Evolutionary conservation across 345 rosid genomes (phyloP).

Genomic region (Corchorus capsularis): DNA sequence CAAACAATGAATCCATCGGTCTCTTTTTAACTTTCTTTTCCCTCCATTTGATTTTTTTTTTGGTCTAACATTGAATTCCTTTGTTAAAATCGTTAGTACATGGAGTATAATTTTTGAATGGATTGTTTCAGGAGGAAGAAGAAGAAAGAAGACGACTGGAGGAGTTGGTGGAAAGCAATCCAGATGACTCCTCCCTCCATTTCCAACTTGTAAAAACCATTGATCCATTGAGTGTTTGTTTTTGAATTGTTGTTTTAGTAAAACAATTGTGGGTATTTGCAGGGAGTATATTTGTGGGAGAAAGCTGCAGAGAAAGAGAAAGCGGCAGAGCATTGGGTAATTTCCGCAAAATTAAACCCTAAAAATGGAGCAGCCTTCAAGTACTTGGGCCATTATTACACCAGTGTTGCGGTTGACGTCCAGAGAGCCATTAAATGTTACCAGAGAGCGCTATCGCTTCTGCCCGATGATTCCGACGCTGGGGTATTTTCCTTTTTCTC

Average conservation of each 20-base stretch:
- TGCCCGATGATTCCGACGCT: slow-evolving; percentile 67
- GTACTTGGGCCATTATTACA: slow-evolving; percentile 81
- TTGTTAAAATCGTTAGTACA: background rate
- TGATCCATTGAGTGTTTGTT: background rate
- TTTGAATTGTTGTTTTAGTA: background rate
- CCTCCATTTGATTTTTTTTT: background rate
- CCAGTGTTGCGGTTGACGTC: slow-evolving; percentile 41
- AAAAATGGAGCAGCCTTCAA: slow-evolving; percentile 63
- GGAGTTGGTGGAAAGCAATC: slow-evolving; percentile 61
- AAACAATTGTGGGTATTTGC: slow-evolving; percentile 18
- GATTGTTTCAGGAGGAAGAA: slow-evolving; percentile 26
- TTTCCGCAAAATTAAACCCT: slow-evolving; percentile 71
- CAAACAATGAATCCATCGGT: slow-evolving; percentile 2
- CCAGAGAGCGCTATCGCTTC: slow-evolving; percentile 72
- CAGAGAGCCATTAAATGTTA: slow-evolving; percentile 90
- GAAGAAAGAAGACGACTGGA: slow-evolving; percentile 38
- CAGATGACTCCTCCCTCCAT: slow-evolving; percentile 66
- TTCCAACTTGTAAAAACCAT: slow-evolving; percentile 53
- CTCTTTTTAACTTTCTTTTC: background rate
- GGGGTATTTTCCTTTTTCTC: slow-evolving; percentile 38
- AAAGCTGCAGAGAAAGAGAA: slow-evolving; percentile 43
- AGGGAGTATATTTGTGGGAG: slow-evolving; percentile 79
- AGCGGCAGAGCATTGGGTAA: slow-evolving; percentile 79
- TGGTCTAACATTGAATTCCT: background rate
- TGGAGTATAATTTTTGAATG: background rate